Base-by-base conservation (phyloP, 345 rosid genomes). In the Conringia planisiliqua region DNA sequence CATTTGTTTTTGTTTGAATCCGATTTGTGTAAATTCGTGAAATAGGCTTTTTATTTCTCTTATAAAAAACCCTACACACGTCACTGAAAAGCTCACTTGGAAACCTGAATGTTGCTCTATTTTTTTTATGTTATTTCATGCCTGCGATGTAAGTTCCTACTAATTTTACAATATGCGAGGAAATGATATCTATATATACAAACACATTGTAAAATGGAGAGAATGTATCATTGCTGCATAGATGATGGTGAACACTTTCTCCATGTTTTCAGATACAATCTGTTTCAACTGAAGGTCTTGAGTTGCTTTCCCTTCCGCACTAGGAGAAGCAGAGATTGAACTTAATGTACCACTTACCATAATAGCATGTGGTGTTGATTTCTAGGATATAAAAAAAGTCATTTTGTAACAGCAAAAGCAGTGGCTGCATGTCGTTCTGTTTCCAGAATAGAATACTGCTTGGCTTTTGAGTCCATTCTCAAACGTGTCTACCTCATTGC, bases 1-100 rank as follows among this genome's bases (percentile, higher is more conserved):
- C 80, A 76, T 70, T 76, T 70, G 80, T 70, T 76, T 62, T 70
- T 76, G 80, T 70, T 61, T 76, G 70, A 69, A 62, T 60, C 26
- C 51, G 12, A 61, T 66, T 75, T 70, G 71, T 70, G 80, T 76
- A 76, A 63, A 70, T 76, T 36, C 55, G 66, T 76, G 75, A 70
- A 76, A 70, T 69, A 76, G 75, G 70, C 65, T n/a, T 52, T 51
- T 63, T 60, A 24, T 68, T 32, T 51, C 62, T 75, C 58, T 39
- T 60, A 26, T 60, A 60, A 33, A 3, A 43, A 33, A 6, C 11
- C 43, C 9, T 26, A 1, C 44, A 26, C 62, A 27, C 38, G 29
- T 54, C 56, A 63, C 55, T 35, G 57, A n/a, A 33, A 64, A 29
- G 39, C 63, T 72, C 69, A 62, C 52, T 51, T 51, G 62, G 62